Evolutionary conservation across 805 yeast genomes (phyloP), one percentile per base, ranked within the genome.

Genomic region (Lachancea dasiensis): DNA sequence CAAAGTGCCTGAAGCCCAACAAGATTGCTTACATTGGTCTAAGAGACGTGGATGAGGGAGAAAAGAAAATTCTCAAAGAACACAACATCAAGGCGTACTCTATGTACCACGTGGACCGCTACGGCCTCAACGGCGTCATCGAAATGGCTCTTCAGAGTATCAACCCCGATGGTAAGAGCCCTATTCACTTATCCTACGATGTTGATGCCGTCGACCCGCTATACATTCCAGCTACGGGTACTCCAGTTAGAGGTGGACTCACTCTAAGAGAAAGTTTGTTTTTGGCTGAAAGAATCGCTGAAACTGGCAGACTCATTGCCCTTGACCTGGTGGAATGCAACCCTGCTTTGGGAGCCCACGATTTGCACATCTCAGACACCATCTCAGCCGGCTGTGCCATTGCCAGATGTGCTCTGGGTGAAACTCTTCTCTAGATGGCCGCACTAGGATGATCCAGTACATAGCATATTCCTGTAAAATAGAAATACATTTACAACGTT

Each of bases 141-240:
- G 92, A 86, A 50, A 84, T 84, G 92, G 97, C 98, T 1, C 63
- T 90, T 42, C 77, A 79, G 45, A 71, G 73, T 20, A 68, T 92
- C 50, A 83, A 83, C 63, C 95, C 95, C 11, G 71, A 75, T 38
- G 72, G 77, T 15, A 67, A 72, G 38, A 63, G 73, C 33, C 97
- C 98, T 34, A 72, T 92, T 46, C 96, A 90, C 67, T 65, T 92
- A 48, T 81, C 94, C 19, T 90, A 89, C 59, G 98, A 90, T 58
- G 97, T 90, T 30, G 98, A 90, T 64, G 97, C 97, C 29, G 81
- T 92, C 41, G 98, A 90, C 63, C 97, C 97, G 33, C 72, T 78
- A 45, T 87, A 70, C 56, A 96, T 92, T 10, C 97, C 96, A 14
- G 95, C 97, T 27, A 90, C 98, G 1, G 98, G 98, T 38, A 92